Evolutionary conservation across 768 basidiomycete genomes (phyloP), one percentile per base, ranked within the genome.

Genomic region (Pisolithus sp.): DNA sequence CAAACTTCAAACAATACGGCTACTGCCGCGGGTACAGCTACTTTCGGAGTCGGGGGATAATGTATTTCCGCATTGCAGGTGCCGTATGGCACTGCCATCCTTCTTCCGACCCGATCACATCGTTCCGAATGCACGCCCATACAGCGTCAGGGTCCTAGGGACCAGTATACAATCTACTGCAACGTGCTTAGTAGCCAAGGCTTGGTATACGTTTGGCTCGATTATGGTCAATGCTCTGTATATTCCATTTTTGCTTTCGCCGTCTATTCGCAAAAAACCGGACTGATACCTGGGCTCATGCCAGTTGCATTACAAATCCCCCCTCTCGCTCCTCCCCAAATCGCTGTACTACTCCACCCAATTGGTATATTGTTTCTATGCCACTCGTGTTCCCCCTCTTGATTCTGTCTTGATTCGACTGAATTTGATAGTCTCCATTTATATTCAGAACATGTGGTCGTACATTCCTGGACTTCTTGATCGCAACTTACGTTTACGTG

Each of bases 11-110:
- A 70, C 12, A 59, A 64, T 48, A 56, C 74, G 46, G 61, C 69
- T 46, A 67, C 66, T 41, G 74, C 68, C 39, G 64, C 55, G 26
- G 73, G 62, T 20, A 61, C 60, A 45, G 78, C 75, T 53, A 68
- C 68, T 39, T 78, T 83, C 62, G 83, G 83, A 51, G 76, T 83
- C 48, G 79, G 73, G 84, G 13, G 84, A 30, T 83, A 80, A 59
- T 85, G 83, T 64, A 67, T 75, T 37, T 74, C 76, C 28, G 71
- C 68, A 17, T 59, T 77, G 49, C 64, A 76, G 34, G 63, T 75
- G 59, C 67, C 72, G 63, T 61, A 70, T 60, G 41, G 30, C 13
- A 13, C 34, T 15, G 50, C 5, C 36, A 23, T 48, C n/a, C 4
- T 20, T n/a, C n/a, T 36, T 23, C 23, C 10, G 20, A 20, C 10